Evolutionary conservation across 1,284 basidiomycete genomes (phyloP).

Genomic region (Stereum hirsutum): DNA sequence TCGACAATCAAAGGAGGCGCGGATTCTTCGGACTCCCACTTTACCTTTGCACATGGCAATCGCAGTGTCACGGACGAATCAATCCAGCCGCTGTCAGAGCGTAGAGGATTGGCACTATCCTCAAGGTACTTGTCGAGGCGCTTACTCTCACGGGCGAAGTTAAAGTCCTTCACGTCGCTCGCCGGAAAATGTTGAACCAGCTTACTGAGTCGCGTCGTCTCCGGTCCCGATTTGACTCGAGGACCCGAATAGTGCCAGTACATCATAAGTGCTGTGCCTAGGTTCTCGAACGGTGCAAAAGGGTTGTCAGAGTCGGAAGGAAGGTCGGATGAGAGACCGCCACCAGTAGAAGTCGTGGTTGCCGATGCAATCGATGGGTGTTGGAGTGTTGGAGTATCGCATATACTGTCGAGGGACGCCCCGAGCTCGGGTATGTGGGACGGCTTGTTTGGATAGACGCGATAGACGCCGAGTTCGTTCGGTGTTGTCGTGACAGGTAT

Average conservation of each 20-base stretch:
- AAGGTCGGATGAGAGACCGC: too few species aligned
- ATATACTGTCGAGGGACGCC: neutral
- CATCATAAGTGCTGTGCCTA: neutral
- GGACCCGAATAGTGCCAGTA: neutral
- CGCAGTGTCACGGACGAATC: neutral
- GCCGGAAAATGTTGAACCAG: neutral
- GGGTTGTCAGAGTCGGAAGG: too few species aligned
- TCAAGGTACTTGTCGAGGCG: neutral
- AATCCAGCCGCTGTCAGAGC: neutral
- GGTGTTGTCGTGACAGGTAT: neutral
- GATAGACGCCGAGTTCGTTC: neutral
- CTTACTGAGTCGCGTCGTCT: neutral
- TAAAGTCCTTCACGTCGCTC: neutral
- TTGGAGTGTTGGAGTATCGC: neutral
- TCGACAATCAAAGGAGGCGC: neutral
- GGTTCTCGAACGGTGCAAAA: neutral
- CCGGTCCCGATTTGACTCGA: neutral
- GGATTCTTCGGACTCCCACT: neutral
- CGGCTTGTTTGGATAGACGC: neutral
- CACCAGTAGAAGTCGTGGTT: too few species aligned
- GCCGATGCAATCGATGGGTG: neutral
- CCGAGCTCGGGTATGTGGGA: neutral
- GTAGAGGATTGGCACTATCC: neutral
- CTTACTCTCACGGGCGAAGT: neutral
- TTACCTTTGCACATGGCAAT: neutral